Percentiles rank a stretch among this genome's conserved stretches.
Evolutionary conservation across 352 stramenopile species (phyloP).

Genomic region (Phytophthora multivora): DNA sequence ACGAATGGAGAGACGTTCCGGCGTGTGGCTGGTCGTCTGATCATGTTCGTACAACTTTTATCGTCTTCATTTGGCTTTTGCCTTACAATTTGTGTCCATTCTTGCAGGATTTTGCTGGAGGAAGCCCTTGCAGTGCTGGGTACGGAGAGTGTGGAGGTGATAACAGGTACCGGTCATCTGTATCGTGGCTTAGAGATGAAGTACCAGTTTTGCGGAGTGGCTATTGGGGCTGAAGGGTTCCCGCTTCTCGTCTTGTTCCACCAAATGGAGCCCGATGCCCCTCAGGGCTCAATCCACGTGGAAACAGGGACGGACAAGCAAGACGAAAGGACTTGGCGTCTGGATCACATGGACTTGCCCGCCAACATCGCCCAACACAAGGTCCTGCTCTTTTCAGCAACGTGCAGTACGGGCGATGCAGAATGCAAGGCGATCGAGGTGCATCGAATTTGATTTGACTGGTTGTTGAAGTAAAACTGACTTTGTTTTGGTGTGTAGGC

Average conservation of each 20-base stretch:
- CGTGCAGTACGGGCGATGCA: slow-evolving; percentile 28
- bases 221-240: slow-evolving; percentile 43
- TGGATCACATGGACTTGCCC: slow-evolving; percentile 44
- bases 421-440: slow-evolving; percentile 49
- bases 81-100: neutral
- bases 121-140: slow-evolving; percentile 45
- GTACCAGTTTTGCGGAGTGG: slow-evolving; percentile 41
- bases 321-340: slow-evolving; percentile 15
- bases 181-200: slow-evolving; percentile 34
- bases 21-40: slow-evolving; percentile 44
- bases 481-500: slow-evolving; percentile 16
- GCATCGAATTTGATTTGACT: neutral
- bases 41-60: slow-evolving; percentile 34
- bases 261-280: slow-evolving; percentile 51
- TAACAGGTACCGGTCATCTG: slow-evolving; percentile 35
- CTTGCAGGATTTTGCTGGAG: slow-evolving; percentile 56
- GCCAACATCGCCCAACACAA: slow-evolving; percentile 38
- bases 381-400: slow-evolving; percentile 43
- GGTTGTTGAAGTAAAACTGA: neutral
- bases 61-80: neutral
- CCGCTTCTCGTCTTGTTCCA: slow-evolving; percentile 56
- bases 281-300: slow-evolving; percentile 43
- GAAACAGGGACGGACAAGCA: slow-evolving; percentile 4
- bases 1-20: slow-evolving; percentile 40
- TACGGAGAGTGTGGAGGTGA: slow-evolving; percentile 39